A percentile compares a stretch with the other conserved stretches of the same genome.
phyloP scores from a whole-genome alignment of 2,329 filamentous ascomycete species.

The Aspergillus sp. region DNA sequence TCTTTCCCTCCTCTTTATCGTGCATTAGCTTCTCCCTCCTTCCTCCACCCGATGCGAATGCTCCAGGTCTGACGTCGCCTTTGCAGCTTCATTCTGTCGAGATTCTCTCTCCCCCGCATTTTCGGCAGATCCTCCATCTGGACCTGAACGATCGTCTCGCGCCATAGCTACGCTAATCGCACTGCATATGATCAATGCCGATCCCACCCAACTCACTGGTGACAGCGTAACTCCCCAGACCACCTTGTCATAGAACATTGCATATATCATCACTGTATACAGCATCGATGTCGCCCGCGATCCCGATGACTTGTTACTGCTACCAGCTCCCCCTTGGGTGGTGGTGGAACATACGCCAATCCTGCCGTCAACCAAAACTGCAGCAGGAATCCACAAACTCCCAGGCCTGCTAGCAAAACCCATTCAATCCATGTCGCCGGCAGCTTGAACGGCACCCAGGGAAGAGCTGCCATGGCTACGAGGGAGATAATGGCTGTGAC shows the following conservation, averaged over 20 bases:
- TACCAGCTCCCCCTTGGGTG: constrained; percentile 6
- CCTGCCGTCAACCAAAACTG: constrained; percentile 82
- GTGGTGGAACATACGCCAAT: constrained; percentile 64
- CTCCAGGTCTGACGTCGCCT: no score
- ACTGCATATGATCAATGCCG: constrained; percentile 59
- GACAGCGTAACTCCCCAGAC: constrained; percentile 59
- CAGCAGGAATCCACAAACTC: constrained; percentile 72
- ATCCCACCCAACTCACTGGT: constrained; percentile 55
- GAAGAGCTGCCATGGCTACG: constrained; percentile 53
- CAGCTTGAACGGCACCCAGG: constrained; percentile 53
- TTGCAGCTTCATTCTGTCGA: neutral
- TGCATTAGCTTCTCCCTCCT: no score
- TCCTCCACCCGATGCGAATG: no score
- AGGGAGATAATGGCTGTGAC: constrained; percentile 66
- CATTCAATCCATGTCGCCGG: constrained; percentile 57
- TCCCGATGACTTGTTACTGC: constrained; percentile 27
- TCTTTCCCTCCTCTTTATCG: no score
- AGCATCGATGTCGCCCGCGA: constrained; percentile 64
- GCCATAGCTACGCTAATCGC: constrained; percentile 61
- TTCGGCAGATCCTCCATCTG: no score
- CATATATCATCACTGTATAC: constrained; percentile 68
- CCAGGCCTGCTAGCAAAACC: constrained; percentile 63
- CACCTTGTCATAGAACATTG: constrained; percentile 59
- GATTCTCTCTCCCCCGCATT: constrained; percentile 2
- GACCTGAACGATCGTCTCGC: no score